Percentiles rank a stretch among this genome's conserved stretches.
Conservation (phyloP, 2,329 filamentous ascomycete genomes). For the Claviceps sp. region DNA sequence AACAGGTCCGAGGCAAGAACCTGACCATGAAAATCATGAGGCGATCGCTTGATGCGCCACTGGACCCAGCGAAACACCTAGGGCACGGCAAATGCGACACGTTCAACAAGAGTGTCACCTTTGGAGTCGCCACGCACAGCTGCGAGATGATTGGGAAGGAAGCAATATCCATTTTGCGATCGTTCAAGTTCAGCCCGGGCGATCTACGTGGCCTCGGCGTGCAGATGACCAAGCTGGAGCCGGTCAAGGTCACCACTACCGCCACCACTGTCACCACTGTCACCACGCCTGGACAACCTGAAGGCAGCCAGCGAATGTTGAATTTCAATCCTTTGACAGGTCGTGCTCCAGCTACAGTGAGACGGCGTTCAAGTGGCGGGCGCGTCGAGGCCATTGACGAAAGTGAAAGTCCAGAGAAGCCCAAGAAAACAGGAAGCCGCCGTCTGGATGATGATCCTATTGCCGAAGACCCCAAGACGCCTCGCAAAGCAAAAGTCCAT, state of each 20-base stretch:
- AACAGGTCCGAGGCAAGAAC: constrained; percentile 75
- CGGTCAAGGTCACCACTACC: constrained; percentile 42
- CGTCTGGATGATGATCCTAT: constrained; percentile 36
- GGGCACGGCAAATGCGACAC: constrained; percentile 92
- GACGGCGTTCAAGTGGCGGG: constrained; percentile 18
- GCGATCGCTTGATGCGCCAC: constrained; percentile 68
- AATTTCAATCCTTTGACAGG: constrained; percentile 49
- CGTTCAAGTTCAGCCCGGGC: constrained; percentile 73
- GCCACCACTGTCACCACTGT: background rate
- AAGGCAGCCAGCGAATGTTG: constrained; percentile 68
- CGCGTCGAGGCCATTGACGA: constrained; percentile 40
- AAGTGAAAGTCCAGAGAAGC: constrained; percentile 21
- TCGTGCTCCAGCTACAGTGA: constrained; percentile 22
- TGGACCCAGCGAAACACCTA: constrained; percentile 85
- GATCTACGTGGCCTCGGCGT: constrained; percentile 88
- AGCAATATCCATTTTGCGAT: constrained; percentile 68
- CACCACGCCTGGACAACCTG: constrained; percentile 16
- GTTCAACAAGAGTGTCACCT: constrained; percentile 73
- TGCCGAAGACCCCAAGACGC: constrained; percentile 39
- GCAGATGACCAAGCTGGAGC: constrained; percentile 85
- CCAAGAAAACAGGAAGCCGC: constrained; percentile 16
- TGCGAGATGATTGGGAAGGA: constrained; percentile 62
- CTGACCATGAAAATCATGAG: constrained; percentile 94
- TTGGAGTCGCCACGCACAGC: constrained; percentile 75
- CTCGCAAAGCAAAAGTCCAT: constrained; percentile 37